Percentiles rank a stretch among this genome's conserved stretches.
Evolutionary conservation across 495 filamentous ascomycete genomes (phyloP).

Genomic region (Xylaria venustula): DNA sequence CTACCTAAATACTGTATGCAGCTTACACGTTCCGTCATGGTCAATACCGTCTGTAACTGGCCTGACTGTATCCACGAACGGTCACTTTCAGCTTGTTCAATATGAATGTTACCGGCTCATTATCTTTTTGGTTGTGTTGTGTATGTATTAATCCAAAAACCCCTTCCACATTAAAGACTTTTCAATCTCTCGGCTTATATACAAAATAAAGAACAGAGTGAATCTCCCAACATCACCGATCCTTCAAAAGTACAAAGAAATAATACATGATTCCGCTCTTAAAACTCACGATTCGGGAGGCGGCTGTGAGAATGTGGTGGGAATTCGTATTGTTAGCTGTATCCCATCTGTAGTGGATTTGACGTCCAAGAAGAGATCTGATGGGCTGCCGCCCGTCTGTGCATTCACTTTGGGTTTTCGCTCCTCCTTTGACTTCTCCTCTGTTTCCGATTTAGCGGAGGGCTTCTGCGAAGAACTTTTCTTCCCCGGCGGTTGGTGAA

Average conservation of each 20-base stretch:
- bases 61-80: too few relatives aligned
- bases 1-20: too few relatives aligned
- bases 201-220: neutral
- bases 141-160: too few relatives aligned
- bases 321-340: slow-evolving; percentile 50
- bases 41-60: too few relatives aligned
- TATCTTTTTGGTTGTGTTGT: too few relatives aligned
- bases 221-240: neutral
- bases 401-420: slow-evolving; percentile 39
- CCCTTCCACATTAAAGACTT: neutral
- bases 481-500: slow-evolving; percentile 38
- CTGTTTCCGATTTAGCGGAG: slow-evolving; percentile 12
- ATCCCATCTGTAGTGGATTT: slow-evolving; percentile 53
- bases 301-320: slow-evolving; percentile 41
- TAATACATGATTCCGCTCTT: neutral
- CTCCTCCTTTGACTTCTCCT: slow-evolving; percentile 26
- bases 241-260: neutral
- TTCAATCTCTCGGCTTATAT: neutral
- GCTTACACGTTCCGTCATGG: too few relatives aligned
- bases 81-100: too few relatives aligned
- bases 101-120: too few relatives aligned
- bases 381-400: slow-evolving; percentile 39
- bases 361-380: slow-evolving; percentile 52
- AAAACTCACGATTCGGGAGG: neutral
- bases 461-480: slow-evolving; percentile 14